Conservation (phyloP, 495 filamentous ascomycete genomes). For the Aspergillus haitiensis region DNA sequence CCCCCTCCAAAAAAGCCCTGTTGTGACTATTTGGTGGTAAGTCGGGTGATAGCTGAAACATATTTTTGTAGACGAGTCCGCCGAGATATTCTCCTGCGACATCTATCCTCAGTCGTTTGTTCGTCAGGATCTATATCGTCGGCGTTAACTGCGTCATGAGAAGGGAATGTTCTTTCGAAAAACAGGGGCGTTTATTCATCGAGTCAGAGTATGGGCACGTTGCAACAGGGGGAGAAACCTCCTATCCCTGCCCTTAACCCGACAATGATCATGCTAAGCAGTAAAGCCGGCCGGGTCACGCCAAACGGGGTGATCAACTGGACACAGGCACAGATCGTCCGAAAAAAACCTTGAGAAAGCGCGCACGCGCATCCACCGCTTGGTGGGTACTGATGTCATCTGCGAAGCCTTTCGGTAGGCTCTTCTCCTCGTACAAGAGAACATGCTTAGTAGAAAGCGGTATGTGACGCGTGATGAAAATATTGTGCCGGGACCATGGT, state of each 20-base stretch:
- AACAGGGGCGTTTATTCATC: not conserved
- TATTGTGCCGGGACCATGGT: not conserved
- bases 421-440: not conserved
- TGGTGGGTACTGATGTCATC: not conserved
- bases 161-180: constrained; percentile 2
- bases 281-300: too few relatives aligned
- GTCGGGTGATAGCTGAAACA: not conserved
- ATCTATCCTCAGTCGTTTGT: constrained; percentile 2
- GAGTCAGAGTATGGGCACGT: too few relatives aligned
- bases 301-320: not conserved
- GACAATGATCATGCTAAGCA: too few relatives aligned
- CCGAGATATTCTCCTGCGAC: not conserved
- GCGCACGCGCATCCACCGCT: not conserved
- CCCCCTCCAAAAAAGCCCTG: not conserved
- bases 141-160: not conserved
- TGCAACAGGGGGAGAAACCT: too few relatives aligned
- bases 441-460: not conserved
- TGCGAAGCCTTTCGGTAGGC: not conserved
- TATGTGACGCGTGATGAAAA: not conserved
- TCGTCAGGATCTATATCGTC: constrained; percentile 1
- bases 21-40: too few relatives aligned
- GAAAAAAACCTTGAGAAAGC: not conserved
- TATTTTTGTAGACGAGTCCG: not conserved
- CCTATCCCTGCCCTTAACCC: too few relatives aligned
- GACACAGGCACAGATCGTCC: not conserved